These are phyloP conservation scores for Phaeosphaeria sp. DNA, from an alignment of 2,329 filamentous ascomycete species.

Conservation along the genomic window DNA sequence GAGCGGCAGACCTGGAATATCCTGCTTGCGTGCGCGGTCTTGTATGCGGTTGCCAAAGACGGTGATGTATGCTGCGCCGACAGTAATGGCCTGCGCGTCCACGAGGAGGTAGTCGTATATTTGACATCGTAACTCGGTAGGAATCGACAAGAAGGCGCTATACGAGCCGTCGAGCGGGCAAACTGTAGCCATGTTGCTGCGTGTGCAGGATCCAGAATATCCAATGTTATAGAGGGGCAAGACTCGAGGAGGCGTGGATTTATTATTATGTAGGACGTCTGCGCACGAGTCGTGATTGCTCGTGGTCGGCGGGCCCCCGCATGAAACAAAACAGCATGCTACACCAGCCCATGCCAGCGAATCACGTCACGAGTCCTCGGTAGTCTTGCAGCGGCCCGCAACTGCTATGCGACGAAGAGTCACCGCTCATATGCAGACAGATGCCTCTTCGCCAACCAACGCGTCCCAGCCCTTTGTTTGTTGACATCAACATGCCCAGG, in stretches of 20 bases:
- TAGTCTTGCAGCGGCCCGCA: constrained; percentile 1
- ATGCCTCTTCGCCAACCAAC: constrained; percentile 11
- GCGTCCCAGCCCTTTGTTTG: constrained; percentile 11
- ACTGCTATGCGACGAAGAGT: constrained; percentile 21
- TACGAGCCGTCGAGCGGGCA: constrained; percentile 3
- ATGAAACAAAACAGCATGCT: constrained; percentile 20
- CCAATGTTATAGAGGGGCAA: constrained; percentile 10
- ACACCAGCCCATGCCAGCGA: constrained; percentile 20
- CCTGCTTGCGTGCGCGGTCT: constrained; percentile 27
- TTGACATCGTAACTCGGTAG: constrained; percentile 50
- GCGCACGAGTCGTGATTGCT: neutral
- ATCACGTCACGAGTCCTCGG: constrained; percentile 19
- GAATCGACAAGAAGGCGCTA: constrained; percentile 35
- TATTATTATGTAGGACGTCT: neutral
- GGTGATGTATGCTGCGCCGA: constrained; percentile 46
- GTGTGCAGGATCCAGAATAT: neutral
- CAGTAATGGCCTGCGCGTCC: constrained; percentile 46
- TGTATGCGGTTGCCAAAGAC: constrained; percentile 36
- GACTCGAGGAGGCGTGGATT: constrained; percentile 1
- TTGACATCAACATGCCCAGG: neutral
- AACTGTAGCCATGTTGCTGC: constrained; percentile 3
- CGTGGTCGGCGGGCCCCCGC: neutral
- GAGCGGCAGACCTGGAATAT: constrained; percentile 47
- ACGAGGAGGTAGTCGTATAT: constrained; percentile 52
- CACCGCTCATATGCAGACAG: neutral